These are phyloP conservation scores for Aspergillus transmontanensis DNA, from an alignment of 2,329 filamentous ascomycete species.

Conservation along the genomic window DNA sequence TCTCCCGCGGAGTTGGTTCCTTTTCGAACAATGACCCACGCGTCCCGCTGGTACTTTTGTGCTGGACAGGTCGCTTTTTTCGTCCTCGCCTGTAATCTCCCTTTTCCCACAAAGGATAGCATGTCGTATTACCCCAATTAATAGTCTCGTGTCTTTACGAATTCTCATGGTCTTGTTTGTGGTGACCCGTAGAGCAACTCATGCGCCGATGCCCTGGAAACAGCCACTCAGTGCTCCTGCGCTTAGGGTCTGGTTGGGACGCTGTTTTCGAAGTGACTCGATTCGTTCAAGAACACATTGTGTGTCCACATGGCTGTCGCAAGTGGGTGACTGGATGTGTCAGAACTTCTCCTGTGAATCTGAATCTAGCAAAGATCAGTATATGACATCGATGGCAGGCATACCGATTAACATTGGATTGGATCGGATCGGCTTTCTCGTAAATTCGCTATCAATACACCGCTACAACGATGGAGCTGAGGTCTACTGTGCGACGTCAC, in stretches of 20 bases:
- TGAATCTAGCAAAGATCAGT: neutral
- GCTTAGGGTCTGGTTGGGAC: neutral
- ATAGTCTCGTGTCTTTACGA: neutral
- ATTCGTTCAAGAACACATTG: neutral
- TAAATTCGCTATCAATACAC: neutral
- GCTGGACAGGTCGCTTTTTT: conserved; percentile 21
- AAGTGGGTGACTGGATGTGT: neutral
- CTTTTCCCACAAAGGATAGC: neutral
- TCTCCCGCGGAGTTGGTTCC: conserved; percentile 12
- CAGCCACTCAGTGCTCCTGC: neutral
- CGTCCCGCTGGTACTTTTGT: conserved; percentile 22
- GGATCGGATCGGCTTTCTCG: neutral
- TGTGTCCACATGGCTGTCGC: neutral
- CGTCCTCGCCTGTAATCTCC: neutral
- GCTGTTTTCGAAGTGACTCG: neutral
- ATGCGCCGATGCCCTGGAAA: neutral
- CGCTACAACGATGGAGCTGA: neutral
- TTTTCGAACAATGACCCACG: conserved; percentile 2
- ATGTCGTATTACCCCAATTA: neutral
- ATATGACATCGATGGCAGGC: neutral
- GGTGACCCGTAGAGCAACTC: neutral
- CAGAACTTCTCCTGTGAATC: neutral
- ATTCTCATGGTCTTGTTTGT: neutral
- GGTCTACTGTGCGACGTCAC: conserved; percentile 6
- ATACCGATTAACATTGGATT: neutral